Evolutionary conservation across 2,329 filamentous ascomycete genomes (phyloP).

Genomic region (Phoma sp.): DNA sequence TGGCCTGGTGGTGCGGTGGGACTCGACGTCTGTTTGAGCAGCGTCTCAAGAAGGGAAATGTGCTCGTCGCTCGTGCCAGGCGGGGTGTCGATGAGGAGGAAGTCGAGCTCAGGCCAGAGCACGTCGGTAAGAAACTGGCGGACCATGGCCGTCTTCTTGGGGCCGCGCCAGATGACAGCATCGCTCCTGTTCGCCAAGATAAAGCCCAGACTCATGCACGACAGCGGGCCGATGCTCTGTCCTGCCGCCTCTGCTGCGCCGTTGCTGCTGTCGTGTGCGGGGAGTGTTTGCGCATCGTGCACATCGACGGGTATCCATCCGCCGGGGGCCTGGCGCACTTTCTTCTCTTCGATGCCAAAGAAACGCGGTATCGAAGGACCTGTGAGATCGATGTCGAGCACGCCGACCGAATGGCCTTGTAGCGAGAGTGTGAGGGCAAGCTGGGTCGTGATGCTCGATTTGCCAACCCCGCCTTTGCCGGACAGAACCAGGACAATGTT

Average conservation of each 20-base stretch:
- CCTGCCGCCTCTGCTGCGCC: slow-evolving; percentile 10
- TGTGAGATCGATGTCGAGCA: slow-evolving; percentile 95
- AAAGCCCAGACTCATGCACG: slow-evolving; percentile 93
- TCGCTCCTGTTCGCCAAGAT: slow-evolving; percentile 82
- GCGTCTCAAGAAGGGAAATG: slow-evolving; percentile 86
- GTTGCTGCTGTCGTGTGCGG: slow-evolving; percentile 17
- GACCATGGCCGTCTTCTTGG: slow-evolving; percentile 99
- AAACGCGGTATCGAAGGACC: slow-evolving; percentile 96
- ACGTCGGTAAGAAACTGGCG: slow-evolving; percentile 94
- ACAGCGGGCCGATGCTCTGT: slow-evolving; percentile 65
- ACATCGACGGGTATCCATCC: slow-evolving; percentile 93
- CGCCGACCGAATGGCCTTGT: slow-evolving; percentile 86
- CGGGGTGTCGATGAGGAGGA: slow-evolving; percentile 91
- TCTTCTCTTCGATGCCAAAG: slow-evolving; percentile 85
- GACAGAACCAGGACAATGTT: slow-evolving; percentile 86
- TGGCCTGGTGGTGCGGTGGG: slow-evolving; percentile 58
- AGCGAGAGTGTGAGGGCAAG: slow-evolving; percentile 88
- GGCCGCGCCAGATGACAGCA: slow-evolving; percentile 95
- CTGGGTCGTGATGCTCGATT: slow-evolving; percentile 97
- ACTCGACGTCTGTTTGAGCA: slow-evolving; percentile 57
- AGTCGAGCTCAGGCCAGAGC: slow-evolving; percentile 85
- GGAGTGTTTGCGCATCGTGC: slow-evolving; percentile 62
- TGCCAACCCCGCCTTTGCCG: slow-evolving; percentile 96
- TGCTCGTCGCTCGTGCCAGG: slow-evolving; percentile 97
- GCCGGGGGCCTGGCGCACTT: slow-evolving; percentile 87